Evolutionary conservation across 169 alveolate genomes (phyloP), one percentile per base, ranked within the genome.

Genomic region (Plasmodium blacklocki): DNA sequence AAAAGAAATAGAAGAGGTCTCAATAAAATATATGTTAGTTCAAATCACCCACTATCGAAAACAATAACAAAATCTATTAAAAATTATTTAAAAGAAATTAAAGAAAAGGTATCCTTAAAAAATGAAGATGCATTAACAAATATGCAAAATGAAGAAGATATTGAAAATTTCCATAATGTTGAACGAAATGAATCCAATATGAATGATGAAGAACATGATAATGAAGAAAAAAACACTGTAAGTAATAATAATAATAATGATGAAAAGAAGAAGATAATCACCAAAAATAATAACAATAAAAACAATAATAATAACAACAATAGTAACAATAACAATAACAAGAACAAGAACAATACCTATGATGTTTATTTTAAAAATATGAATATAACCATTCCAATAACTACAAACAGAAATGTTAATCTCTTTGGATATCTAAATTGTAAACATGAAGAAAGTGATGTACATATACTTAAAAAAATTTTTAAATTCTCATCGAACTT

Each of bases 1-100:
- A 89, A 88, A 47, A 92, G 97, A 64, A 95, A 95, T 54, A 83
- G 88, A 12, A 67, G 85, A 7, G 88, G 88, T 9, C 39, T 88
- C 21, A 75, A 73, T 56, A 71, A 43, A 75, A 73, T 75, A 56
- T 75, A 74, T 47, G 50, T 88, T 62, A 59, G 63, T 60, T 67
- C 73, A 7, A 66, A 78, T 12, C 88, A 88, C 18, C 8, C 63
- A 7, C 59, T 88, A 62, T 66, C 83, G 23, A 88, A 68, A 45
- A 73, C 67, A 67, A 75, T 88, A 32, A 56, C 83, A 43, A 88
- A 72, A 18, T 67, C 92, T 23, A 75, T 88, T 49, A 67, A 59
- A 49, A 74, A 49, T 7, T 85, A 85, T 58, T 39, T 85, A 62
- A 88, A 88, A 52, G 58, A 74, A 75, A 21, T 88, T n/a, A 74